Evolutionary conservation across 257 asterid species (phyloP), one percentile per base, ranked within the genome.

Genomic region (Solanum paucissectum): DNA sequence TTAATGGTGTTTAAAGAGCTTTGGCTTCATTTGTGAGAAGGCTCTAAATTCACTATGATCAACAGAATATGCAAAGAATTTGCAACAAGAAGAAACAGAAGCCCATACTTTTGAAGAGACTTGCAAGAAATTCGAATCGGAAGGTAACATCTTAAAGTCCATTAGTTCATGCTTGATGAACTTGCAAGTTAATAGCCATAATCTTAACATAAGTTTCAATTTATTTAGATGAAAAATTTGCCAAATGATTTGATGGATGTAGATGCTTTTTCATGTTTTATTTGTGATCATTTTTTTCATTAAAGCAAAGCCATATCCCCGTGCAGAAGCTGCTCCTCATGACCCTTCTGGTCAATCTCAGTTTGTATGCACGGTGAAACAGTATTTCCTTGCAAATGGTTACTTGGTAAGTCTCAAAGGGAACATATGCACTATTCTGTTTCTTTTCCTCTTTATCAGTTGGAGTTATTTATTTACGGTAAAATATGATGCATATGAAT

Each of bases 31-130:
- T 79, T 93, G 74, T 86, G 88, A 88, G 34, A 98, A 96, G 66
- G 98, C 89, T 81, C 88, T 87, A 69, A 90, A 75, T 87, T 92
- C 95, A 87, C 88, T n/a, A 87, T 86, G 87, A 73, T 90, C 91
- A 33, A 89, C 88, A 87, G 88, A 69, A 18, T 73, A 73, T 76
- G 40, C 68, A 87, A 27, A 71, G 44, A 25, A 36, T 64, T 58
- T 75, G 55, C 83, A 75, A 46, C 29, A 7, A 23, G 49, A 34
- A 42, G 44, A 87, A 60, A 75, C 12, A 9, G 62, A 16, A 34
- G 55, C 74, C 75, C 6, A 44, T 25, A 14, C 25, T 44, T 20
- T 79, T 44, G 83, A 21, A 38, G 83, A 23, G 6, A n/a, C 83
- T 38, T 38, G 20, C 55, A n/a, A 38, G 83, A 13, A 77, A 77